Evolutionary conservation across 257 asterid genomes (phyloP).

Genomic region (Fraxinus cuspidata): DNA sequence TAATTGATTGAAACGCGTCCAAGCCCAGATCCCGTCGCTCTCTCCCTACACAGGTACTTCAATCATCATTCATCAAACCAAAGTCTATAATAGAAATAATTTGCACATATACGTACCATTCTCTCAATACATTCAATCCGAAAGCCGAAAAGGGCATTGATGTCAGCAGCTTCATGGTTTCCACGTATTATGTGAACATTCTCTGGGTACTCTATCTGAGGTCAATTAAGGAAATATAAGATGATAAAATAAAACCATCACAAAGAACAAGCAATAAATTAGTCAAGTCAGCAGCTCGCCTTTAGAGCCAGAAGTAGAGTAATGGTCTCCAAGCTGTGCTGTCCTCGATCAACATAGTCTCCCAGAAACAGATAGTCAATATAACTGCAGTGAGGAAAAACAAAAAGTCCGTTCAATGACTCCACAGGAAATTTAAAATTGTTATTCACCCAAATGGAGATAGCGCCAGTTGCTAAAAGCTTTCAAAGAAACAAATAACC

Average conservation of each 20-base stretch:
- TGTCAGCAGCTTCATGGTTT: slow-evolving; percentile 99
- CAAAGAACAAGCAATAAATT: not conserved
- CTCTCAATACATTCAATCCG: slow-evolving; percentile 99
- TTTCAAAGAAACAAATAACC: not conserved
- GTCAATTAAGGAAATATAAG: slow-evolving; percentile 19
- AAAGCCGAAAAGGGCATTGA: slow-evolving; percentile 96
- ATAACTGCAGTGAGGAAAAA: slow-evolving; percentile 53
- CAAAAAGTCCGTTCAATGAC: slow-evolving; percentile 18
- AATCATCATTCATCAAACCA: slow-evolving; percentile 33
- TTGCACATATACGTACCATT: slow-evolving; percentile 62
- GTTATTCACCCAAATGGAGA: slow-evolving; percentile 14
- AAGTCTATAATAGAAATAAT: not conserved
- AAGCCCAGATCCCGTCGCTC: slow-evolving; percentile 97
- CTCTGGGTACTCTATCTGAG: slow-evolving; percentile 91
- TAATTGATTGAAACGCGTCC: slow-evolving; percentile 97
- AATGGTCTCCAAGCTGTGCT: slow-evolving; percentile 99
- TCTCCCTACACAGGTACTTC: slow-evolving; percentile 70
- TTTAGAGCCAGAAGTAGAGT: slow-evolving; percentile 94
- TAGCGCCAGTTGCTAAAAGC: not conserved
- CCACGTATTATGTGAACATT: slow-evolving; percentile 97
- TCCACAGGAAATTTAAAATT: not conserved
- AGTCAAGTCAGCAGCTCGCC: slow-evolving; percentile 44
- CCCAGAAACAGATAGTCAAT: slow-evolving; percentile 97
- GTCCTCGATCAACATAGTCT: slow-evolving; percentile 99
- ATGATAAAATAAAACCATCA: not conserved